Evolutionary conservation across 2,329 filamentous ascomycete genomes (phyloP).

Genomic region (Capronia epimyces): DNA sequence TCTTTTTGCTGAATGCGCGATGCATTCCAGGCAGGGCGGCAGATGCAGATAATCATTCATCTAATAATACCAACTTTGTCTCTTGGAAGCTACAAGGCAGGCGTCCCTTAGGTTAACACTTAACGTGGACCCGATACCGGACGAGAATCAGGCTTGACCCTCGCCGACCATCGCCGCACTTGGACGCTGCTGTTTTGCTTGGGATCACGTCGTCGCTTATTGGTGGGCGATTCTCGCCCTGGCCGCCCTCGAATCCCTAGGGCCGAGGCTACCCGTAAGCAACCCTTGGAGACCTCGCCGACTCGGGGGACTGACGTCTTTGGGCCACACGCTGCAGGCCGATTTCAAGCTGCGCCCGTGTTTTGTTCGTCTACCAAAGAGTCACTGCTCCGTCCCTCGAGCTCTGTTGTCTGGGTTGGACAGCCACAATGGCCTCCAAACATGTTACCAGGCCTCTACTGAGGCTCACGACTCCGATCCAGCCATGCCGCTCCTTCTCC

Average conservation of each 20-base stretch:
- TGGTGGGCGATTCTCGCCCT: constrained; percentile 19
- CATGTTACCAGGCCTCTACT: constrained; percentile 38
- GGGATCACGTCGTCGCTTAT: constrained; percentile 7
- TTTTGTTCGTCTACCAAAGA: constrained; percentile 1
- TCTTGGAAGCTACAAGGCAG: too few species aligned
- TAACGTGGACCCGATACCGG: background rate
- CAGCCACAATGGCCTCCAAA: constrained; percentile 38
- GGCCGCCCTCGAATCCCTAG: background rate
- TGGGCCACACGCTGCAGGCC: background rate
- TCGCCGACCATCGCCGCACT: background rate
- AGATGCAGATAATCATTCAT: background rate
- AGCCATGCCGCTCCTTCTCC: constrained; percentile 30
- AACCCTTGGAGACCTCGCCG: background rate
- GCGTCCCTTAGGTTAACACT: too few species aligned
- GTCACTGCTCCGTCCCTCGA: background rate
- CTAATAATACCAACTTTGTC: too few species aligned
- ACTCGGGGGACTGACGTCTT: constrained; percentile 1
- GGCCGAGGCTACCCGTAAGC: constrained; percentile 13
- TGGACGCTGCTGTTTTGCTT: constrained; percentile 4
- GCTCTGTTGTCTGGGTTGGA: background rate
- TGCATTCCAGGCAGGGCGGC: background rate
- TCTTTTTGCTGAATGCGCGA: too few species aligned
- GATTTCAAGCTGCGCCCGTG: background rate
- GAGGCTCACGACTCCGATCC: constrained; percentile 37
- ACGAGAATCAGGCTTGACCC: background rate